Conservation (phyloP, 2,329 filamentous ascomycete species). For the Pseudogymnoascus sp. region DNA sequence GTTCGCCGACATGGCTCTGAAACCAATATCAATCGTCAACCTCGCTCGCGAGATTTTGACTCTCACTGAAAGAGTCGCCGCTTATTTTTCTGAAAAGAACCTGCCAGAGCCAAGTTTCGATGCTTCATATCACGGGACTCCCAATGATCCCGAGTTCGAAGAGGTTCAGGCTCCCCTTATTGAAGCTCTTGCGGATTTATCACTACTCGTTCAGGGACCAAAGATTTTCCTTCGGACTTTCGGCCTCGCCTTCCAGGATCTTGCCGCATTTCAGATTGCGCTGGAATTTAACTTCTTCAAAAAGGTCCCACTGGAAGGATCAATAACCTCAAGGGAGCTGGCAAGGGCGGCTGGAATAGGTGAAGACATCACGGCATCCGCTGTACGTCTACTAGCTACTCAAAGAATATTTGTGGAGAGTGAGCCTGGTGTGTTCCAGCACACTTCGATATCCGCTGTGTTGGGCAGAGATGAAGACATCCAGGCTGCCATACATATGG, state of each 20-base stretch:
- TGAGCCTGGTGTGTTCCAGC: constrained; percentile 10
- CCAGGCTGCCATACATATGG: constrained; percentile 15
- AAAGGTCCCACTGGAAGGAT: constrained; percentile 13
- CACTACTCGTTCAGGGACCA: no score
- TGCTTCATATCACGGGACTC: neutral
- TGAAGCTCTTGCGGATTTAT: no score
- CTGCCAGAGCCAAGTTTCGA: neutral
- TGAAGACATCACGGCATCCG: constrained; percentile 16
- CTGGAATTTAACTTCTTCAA: constrained; percentile 17
- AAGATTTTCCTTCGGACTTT: constrained; percentile 8
- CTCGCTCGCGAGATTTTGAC: neutral
- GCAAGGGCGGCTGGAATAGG: constrained; percentile 21
- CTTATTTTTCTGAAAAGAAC: neutral
- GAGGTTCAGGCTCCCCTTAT: neutral
- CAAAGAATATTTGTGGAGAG: constrained; percentile 22
- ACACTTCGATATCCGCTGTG: constrained; percentile 18
- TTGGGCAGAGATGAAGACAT: constrained; percentile 16
- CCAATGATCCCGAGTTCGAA: neutral
- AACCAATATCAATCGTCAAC: neutral
- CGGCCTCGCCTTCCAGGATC: constrained; percentile 15
- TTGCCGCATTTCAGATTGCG: constrained; percentile 20
- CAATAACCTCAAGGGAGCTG: constrained; percentile 13
- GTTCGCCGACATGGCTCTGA: neutral
- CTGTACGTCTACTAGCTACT: constrained; percentile 22
- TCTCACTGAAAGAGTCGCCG: neutral